Conservation (phyloP, 305 asterid species). For the Fraxinus nigra region DNA sequence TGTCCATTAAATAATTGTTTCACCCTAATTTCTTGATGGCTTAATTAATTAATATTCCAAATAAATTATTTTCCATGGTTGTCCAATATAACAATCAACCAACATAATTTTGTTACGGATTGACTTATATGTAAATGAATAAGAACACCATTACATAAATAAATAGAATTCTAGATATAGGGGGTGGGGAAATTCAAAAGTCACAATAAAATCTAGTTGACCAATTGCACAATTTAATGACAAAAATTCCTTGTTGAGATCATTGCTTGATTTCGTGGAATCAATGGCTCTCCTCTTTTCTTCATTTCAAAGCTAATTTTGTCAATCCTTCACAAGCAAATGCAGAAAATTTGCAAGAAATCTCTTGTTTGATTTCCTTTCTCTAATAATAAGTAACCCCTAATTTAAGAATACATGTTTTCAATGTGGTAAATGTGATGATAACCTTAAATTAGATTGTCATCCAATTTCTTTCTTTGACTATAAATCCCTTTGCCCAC, state of each 20-base stretch:
- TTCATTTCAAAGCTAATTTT: conserved; percentile 29
- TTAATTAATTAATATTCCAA: background rate
- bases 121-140: background rate
- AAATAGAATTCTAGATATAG: conserved; percentile 19
- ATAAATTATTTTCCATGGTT: background rate
- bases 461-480: background rate
- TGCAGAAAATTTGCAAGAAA: background rate
- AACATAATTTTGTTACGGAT: background rate
- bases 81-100: background rate
- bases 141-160: conserved; percentile 2
- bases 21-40: background rate
- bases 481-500: background rate
- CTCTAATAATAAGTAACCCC: conserved; percentile 30
- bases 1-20: background rate
- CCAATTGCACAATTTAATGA: conserved; percentile 2
- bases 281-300: conserved; percentile 17
- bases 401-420: conserved; percentile 2
- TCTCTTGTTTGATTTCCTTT: conserved; percentile 14
- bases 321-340: conserved; percentile 19
- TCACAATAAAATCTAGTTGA: conserved; percentile 34
- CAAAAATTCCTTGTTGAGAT: conserved; percentile 14
- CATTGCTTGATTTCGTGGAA: conserved; percentile 13
- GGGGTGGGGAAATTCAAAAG: conserved; percentile 21
- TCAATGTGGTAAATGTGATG: background rate
- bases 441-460: background rate